Percentiles rank a stretch among this genome's conserved stretches.
Conservation (phyloP, 768 basidiomycete species). For the Dacryopinax primogenitus region DNA sequence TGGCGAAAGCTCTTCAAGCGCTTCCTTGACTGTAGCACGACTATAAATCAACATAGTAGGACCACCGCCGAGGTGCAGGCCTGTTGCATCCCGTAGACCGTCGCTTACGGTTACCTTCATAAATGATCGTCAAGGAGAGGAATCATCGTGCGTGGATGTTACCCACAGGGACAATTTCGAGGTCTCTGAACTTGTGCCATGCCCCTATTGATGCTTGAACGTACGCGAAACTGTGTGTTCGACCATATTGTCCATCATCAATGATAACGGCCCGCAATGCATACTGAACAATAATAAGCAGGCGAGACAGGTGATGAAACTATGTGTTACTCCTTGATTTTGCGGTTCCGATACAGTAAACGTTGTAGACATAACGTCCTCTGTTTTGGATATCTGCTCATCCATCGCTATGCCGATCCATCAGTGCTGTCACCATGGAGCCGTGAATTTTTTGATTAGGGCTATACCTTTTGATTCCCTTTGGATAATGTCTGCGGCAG, state of each 20-base stretch:
- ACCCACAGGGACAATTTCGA: constrained; percentile 48
- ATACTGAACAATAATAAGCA: constrained; percentile 36
- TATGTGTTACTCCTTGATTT: neutral
- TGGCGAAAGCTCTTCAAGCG: neutral
- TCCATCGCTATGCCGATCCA: neutral
- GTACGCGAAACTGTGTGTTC: constrained; percentile 68
- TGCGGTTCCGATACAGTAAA: neutral
- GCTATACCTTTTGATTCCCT: neutral
- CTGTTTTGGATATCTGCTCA: neutral
- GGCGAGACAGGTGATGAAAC: neutral
- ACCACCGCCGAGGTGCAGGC: constrained; percentile 62
- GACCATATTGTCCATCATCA: constrained; percentile 63
- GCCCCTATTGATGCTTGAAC: constrained; percentile 44
- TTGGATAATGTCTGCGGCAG: neutral
- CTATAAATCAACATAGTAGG: constrained; percentile 69
- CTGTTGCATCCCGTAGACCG: constrained; percentile 54
- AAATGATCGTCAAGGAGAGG: neutral
- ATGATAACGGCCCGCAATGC: constrained; percentile 67
- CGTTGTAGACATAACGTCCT: neutral
- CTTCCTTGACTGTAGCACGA: constrained; percentile 18
- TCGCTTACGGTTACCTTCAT: constrained; percentile 56
- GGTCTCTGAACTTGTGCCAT: constrained; percentile 78
- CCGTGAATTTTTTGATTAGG: neutral
- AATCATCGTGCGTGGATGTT: constrained; percentile 1
- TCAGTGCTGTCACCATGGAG: too few relatives aligned